Percentiles rank a stretch among this genome's conserved stretches.
phyloP scores from a whole-genome alignment of 257 asterid genomes.

The Osmanthus fragrans region DNA sequence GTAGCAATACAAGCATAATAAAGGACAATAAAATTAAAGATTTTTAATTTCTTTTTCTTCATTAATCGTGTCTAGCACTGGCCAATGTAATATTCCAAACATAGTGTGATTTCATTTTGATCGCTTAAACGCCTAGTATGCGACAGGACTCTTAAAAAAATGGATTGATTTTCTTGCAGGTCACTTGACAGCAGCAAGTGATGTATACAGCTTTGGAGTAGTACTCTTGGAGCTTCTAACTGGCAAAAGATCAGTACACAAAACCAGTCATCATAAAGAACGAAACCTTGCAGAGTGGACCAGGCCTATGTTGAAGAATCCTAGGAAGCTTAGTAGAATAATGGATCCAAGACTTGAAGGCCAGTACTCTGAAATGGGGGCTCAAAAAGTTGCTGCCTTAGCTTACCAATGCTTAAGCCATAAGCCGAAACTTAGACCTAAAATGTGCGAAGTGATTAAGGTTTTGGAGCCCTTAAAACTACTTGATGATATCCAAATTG shows the following conservation, averaged over 20 bases:
- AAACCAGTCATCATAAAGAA: conserved; percentile 64
- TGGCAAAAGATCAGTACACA: conserved; percentile 75
- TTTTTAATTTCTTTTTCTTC: neutral
- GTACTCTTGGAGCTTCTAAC: conserved; percentile 73
- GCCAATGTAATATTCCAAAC: neutral
- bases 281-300: conserved; percentile 84
- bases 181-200: conserved; percentile 87
- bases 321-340: conserved; percentile 60
- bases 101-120: too few species aligned
- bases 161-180: conserved; percentile 37
- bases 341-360: conserved; percentile 90
- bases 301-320: conserved; percentile 57
- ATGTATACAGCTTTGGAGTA: conserved; percentile 87
- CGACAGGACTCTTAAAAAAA: too few species aligned
- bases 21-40: too few species aligned
- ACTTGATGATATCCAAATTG: conserved; percentile 38
- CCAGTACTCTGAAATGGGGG: conserved; percentile 64
- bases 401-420: conserved; percentile 84
- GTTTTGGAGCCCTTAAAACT: conserved; percentile 55
- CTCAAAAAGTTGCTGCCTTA: conserved; percentile 59
- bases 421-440: conserved; percentile 69
- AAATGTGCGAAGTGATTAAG: conserved; percentile 53
- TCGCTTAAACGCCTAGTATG: too few species aligned
- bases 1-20: neutral
- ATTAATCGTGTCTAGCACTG: neutral